Conservation (phyloP, 2,329 filamentous ascomycete species). For the Nannizziopsis arthrosporioides region DNA sequence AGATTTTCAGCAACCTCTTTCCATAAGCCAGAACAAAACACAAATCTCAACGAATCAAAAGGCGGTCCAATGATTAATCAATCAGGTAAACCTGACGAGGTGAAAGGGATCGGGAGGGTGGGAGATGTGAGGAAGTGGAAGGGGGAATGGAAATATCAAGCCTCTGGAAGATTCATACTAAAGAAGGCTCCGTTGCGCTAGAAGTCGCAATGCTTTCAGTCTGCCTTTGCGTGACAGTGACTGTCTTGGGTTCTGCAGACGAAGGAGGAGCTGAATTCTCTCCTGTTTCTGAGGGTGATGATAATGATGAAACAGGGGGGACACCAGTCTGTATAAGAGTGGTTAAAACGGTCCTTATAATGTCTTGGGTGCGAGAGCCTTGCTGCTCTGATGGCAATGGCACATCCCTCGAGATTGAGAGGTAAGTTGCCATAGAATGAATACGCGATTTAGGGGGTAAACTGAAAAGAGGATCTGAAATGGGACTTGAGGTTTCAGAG, state of each 20-base stretch:
- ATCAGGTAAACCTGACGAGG: neutral
- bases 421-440: slow-evolving; percentile 5
- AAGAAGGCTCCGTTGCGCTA: slow-evolving; percentile 4
- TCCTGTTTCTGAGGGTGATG: neutral
- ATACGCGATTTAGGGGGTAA: neutral
- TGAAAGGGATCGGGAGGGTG: neutral
- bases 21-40: neutral
- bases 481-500: slow-evolving; percentile 4
- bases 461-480: slow-evolving; percentile 1
- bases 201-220: slow-evolving; percentile 1
- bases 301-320: neutral
- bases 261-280: neutral
- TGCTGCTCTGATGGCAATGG: neutral
- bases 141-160: neutral
- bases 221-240: slow-evolving; percentile 10
- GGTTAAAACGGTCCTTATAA: slow-evolving; percentile 8
- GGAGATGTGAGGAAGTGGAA: neutral
- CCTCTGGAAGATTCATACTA: slow-evolving; percentile 4
- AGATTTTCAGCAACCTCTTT: no score
- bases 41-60: neutral
- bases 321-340: slow-evolving; percentile 9
- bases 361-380: slow-evolving; percentile 1
- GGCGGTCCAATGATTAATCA: neutral
- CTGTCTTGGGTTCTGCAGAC: slow-evolving; percentile 1
- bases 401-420: slow-evolving; percentile 4